Conservation (phyloP, 192 early-diverging fungal species). For the Funneliformis mosseae region DNA sequence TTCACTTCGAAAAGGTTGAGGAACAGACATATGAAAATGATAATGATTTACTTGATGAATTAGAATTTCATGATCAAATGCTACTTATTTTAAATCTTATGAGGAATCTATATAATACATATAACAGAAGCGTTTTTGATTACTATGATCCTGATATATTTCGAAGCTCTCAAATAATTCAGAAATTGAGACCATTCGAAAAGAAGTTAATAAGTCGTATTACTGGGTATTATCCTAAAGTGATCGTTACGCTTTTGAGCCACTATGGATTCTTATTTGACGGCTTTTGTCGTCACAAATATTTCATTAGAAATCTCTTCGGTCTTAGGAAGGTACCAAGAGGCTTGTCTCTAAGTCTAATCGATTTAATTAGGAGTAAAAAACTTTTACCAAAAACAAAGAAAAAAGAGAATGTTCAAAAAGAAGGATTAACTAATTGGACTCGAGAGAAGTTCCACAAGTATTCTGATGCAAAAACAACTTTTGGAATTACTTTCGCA, state of each 20-base stretch:
- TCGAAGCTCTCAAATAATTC: neutral
- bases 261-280: neutral
- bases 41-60: neutral
- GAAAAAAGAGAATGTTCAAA: neutral
- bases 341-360: neutral
- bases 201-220: neutral
- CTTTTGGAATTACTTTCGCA: neutral
- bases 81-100: neutral
- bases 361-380: neutral
- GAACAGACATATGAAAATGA: neutral
- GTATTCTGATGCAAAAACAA: neutral
- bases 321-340: neutral
- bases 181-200: neutral
- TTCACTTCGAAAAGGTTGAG: neutral
- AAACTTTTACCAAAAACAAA: neutral
- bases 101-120: neutral
- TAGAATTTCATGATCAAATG: neutral
- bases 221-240: neutral
- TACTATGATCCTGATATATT: neutral
- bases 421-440: neutral
- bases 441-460: neutral
- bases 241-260: neutral
- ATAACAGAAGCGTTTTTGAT: neutral
- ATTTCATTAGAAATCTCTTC: neutral
- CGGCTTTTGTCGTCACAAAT: neutral